Evolutionary conservation across 2,329 filamentous ascomycete species (phyloP).

Genomic region (Claviceps spartinae): DNA sequence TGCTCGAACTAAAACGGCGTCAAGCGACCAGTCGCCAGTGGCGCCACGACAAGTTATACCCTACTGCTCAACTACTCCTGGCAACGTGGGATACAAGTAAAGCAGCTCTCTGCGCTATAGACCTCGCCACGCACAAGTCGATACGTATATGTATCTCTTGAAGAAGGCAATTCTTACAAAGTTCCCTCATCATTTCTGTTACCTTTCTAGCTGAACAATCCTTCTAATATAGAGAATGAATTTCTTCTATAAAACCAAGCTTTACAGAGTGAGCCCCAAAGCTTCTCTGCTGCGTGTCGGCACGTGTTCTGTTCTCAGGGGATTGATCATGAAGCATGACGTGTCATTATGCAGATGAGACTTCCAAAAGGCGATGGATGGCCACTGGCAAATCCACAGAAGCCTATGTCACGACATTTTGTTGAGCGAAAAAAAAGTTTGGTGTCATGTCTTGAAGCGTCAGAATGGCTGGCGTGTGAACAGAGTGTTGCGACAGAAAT

Average conservation of each 20-base stretch:
- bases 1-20: slow-evolving; percentile 23
- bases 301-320: not conserved
- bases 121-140: not conserved
- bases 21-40: slow-evolving; percentile 18
- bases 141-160: no score
- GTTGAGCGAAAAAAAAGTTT: not conserved
- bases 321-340: not conserved
- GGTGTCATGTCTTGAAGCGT: no score
- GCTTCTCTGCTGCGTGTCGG: not conserved
- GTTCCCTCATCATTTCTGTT: not conserved
- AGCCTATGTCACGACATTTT: no score
- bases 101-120: slow-evolving; percentile 5
- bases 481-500: no score
- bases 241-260: not conserved
- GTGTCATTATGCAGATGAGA: not conserved
- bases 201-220: not conserved
- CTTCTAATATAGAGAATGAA: no score
- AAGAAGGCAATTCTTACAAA: not conserved
- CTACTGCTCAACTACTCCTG: slow-evolving; percentile 22
- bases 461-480: no score
- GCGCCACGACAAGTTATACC: slow-evolving; percentile 20
- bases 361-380: no score
- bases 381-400: not conserved
- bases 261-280: not conserved
- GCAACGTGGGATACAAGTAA: slow-evolving; percentile 12